phyloP scores from a whole-genome alignment of 1,284 basidiomycete species.

The Cystobasidiaceae sp. region DNA sequence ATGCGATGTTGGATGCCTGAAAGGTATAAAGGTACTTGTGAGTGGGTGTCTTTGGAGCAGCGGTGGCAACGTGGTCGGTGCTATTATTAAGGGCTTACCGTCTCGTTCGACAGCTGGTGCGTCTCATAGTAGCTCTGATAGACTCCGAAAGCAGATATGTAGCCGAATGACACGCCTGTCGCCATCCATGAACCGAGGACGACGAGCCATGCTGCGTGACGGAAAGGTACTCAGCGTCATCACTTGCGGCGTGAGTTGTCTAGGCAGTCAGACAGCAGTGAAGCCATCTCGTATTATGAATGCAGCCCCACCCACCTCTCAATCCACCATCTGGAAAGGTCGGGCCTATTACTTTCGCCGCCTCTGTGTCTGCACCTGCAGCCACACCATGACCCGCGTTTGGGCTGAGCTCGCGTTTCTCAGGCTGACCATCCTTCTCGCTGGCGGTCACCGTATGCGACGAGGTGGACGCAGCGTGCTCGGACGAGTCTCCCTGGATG shows the following conservation, averaged over 20 bases:
- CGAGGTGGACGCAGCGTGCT: too few relatives aligned
- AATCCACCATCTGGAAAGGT: conserved; percentile 27
- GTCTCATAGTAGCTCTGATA: conserved; percentile 22
- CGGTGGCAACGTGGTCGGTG: too few relatives aligned
- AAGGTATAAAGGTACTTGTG: neutral
- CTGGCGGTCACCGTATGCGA: too few relatives aligned
- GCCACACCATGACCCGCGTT: too few relatives aligned
- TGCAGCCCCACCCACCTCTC: neutral
- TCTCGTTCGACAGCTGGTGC: conserved; percentile 20
- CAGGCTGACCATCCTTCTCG: too few relatives aligned
- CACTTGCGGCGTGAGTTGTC: too few relatives aligned
- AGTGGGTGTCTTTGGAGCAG: too few relatives aligned
- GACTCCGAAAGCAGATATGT: conserved; percentile 29
- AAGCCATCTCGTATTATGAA: neutral
- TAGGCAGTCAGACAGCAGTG: neutral
- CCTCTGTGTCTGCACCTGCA: too few relatives aligned
- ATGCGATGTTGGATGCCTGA: conserved; percentile 19
- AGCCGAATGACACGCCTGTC: conserved; percentile 9
- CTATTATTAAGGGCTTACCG: neutral
- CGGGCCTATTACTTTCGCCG: neutral
- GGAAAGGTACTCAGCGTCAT: too few relatives aligned
- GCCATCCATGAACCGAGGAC: conserved; percentile 1
- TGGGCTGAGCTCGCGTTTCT: too few relatives aligned
- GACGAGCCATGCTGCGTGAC: conserved; percentile 16
- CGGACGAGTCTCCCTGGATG: too few relatives aligned